Evolutionary conservation across 2,329 filamentous ascomycete species (phyloP), one percentile per base, ranked within the genome.

Genomic region (Xylariaceae sp.): DNA sequence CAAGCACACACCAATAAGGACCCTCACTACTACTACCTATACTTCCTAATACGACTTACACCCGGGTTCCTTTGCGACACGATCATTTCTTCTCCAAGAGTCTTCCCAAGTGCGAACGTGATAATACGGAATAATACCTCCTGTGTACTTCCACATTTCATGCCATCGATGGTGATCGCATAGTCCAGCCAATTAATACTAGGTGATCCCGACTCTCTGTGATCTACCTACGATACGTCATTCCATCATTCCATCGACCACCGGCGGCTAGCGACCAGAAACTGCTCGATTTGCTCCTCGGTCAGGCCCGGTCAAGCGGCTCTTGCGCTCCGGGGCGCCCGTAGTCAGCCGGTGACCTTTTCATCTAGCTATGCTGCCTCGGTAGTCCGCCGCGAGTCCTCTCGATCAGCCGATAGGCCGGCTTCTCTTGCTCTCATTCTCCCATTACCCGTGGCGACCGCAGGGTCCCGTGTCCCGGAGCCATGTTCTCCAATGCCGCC

Each of bases 401-500:
- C 69, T 73, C 74, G 68, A 74, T 67, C 67, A 71, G 71, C 71
- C 72, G 63, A 71, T 65, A 68, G 71, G 71, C 73, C 67, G 71
- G 71, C 73, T 67, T 69, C 63, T 67, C 69, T 71, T 70, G 68
- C 71, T 51, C 63, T 63, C 61, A 58, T 68, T 60, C 52, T 62
- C 35, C 37, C 35, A n/a, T 15, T 10, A 13, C 62, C 63, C 60
- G 60, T 42, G 55, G 45, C 59, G 30, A 45, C 42, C 15, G 49
- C 53, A 56, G 51, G 51, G 49, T 55, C 23, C 47, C 49, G 17
- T 49, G 34, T 51, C 52, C 37, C 18, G 59, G 66, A 69, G 78
- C 72, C 74, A 88, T 88, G 86, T 84, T 80, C 71, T 79, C 82
- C 66, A 81, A 81, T 64, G 71, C 77, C 56, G 80, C 76, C 66